phyloP scores from a whole-genome alignment of 1,284 basidiomycete genomes.

The Lignosus rhinocerotis region DNA sequence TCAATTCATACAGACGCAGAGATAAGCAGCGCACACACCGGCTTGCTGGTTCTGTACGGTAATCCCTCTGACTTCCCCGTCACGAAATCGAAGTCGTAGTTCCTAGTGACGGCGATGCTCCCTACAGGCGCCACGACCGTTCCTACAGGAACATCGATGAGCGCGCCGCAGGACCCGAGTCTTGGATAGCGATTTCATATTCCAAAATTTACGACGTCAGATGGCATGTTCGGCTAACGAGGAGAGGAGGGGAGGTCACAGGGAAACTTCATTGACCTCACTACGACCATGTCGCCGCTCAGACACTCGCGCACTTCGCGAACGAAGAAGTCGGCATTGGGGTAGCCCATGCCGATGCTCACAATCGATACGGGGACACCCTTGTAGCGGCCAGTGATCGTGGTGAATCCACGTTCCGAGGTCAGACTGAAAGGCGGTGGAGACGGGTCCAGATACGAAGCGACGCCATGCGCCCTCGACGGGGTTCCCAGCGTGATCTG shows the following conservation, averaged over 20 bases:
- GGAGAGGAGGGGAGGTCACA: not conserved
- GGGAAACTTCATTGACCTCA: conserved; percentile 50
- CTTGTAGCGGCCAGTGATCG: conserved; percentile 76
- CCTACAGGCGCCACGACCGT: conserved; percentile 72
- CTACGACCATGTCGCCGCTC: conserved; percentile 73
- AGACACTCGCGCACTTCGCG: conserved; percentile 80
- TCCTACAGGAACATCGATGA: conserved; percentile 70
- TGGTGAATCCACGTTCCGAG: conserved; percentile 80
- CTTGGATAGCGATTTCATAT: conserved; percentile 37
- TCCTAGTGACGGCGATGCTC: conserved; percentile 68
- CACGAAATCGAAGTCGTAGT: conserved; percentile 76
- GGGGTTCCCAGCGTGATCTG: conserved; percentile 79
- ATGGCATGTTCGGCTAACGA: not conserved
- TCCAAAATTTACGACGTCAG: conserved; percentile 9
- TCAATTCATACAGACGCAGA: conserved; percentile 4
- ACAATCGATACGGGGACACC: conserved; percentile 71
- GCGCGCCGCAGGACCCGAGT: conserved; percentile 78
- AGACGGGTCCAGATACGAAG: conserved; percentile 56
- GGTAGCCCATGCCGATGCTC: conserved; percentile 82
- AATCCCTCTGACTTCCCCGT: conserved; percentile 44
- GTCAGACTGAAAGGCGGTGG: conserved; percentile 62
- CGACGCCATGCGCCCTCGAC: conserved; percentile 65
- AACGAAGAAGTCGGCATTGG: conserved; percentile 85
- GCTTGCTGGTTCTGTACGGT: conserved; percentile 73
- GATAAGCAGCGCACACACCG: conserved; percentile 43